Percentiles rank a stretch among this genome's conserved stretches.
phyloP scores from a whole-genome alignment of 768 basidiomycete species.

The Peribolospora kevripleyi region DNA sequence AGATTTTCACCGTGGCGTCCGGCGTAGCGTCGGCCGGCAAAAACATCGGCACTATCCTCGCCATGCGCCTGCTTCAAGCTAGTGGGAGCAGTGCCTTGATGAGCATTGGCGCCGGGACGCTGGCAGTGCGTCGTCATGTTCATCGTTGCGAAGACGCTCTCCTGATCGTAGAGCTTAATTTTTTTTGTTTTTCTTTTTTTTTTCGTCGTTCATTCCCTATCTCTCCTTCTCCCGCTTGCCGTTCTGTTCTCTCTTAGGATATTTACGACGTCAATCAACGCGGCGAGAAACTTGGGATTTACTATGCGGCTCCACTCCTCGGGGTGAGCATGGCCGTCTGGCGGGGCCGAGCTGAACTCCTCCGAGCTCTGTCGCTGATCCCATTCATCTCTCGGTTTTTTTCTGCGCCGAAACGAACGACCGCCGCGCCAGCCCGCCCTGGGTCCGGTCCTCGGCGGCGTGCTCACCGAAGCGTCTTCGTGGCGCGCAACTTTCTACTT shows the following conservation, averaged over 20 bases:
- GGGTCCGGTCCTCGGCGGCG: slow-evolving; percentile 48
- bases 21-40: slow-evolving; percentile 28
- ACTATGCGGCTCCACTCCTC: slow-evolving; percentile 53
- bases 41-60: slow-evolving; percentile 35
- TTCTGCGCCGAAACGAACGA: not conserved
- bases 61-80: slow-evolving; percentile 44
- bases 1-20: not conserved
- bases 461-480: slow-evolving; percentile 35
- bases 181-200: not conserved
- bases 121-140: slow-evolving; percentile 24
- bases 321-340: slow-evolving; percentile 24
- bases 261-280: slow-evolving; percentile 50
- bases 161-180: not conserved
- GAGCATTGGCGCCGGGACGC: slow-evolving; percentile 46
- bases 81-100: slow-evolving; percentile 43
- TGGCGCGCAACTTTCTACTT: slow-evolving; percentile 78
- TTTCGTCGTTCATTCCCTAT: not conserved
- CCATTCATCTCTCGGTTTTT: slow-evolving; percentile 9
- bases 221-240: not conserved
- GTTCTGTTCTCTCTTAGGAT: slow-evolving; percentile 20
- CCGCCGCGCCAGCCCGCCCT: not conserved
- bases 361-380: not conserved
- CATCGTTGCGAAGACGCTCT: not conserved
- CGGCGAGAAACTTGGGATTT: slow-evolving; percentile 55
- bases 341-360: slow-evolving; percentile 7